These are phyloP conservation scores for Phytophthora sansomeana DNA, from an alignment of 352 stramenopile species.

Conservation along the genomic window DNA sequence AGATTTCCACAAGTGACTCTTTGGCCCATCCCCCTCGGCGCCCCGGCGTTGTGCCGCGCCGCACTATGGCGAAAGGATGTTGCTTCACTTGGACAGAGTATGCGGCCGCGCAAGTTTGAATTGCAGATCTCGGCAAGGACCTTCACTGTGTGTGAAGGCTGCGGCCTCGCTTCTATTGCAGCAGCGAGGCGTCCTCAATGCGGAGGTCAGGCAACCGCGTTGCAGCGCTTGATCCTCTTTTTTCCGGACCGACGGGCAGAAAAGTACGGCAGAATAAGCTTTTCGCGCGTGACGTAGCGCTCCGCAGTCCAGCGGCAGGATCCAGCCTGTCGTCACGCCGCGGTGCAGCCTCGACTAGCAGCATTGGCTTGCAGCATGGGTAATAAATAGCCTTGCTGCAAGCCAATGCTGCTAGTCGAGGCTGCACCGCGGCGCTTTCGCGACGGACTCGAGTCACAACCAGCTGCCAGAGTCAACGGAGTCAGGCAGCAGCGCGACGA, in stretches of 20 bases:
- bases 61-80: conserved; percentile 24
- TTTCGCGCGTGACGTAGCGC: conserved; percentile 17
- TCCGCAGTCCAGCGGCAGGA: conserved; percentile 7
- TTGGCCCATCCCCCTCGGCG: conserved; percentile 26
- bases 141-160: too few species aligned
- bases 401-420: too few species aligned
- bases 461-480: too few species aligned
- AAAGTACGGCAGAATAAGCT: conserved; percentile 41
- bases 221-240: not conserved
- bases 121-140: not conserved
- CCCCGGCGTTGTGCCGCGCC: conserved; percentile 2
- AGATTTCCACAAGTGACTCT: conserved; percentile 29
- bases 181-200: conserved; percentile 14
- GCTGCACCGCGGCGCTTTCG: not conserved
- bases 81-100: conserved; percentile 16
- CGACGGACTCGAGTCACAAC: too few species aligned
- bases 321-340: conserved; percentile 16
- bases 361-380: too few species aligned
- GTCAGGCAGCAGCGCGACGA: too few species aligned
- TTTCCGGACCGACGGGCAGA: conserved; percentile 17
- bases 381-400: too few species aligned
- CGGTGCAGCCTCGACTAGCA: not conserved
- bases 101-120: not conserved
- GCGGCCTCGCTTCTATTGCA: not conserved
- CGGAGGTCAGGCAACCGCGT: conserved; percentile 7